A percentile compares a stretch with the other conserved stretches of the same genome.
Conservation (phyloP, 2,329 filamentous ascomycete genomes). For the Cercospora citrullina region DNA sequence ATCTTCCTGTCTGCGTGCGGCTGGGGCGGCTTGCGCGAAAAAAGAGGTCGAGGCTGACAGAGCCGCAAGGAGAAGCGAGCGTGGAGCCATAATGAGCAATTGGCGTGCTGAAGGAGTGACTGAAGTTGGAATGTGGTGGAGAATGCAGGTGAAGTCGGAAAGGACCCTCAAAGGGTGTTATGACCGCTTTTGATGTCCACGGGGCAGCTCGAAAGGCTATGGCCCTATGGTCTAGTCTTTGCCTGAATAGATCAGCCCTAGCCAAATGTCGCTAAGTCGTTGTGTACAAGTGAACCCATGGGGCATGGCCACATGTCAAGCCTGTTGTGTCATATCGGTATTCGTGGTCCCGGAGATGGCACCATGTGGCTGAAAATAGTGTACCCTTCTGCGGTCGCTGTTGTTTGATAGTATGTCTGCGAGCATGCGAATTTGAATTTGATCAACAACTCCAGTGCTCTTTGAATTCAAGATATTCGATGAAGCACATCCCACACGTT, state of each 20-base stretch:
- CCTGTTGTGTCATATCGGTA: background rate
- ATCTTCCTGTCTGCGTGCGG: background rate
- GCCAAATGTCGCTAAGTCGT: background rate
- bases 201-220: background rate
- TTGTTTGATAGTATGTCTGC: background rate
- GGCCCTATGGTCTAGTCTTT: background rate
- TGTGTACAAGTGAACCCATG: background rate
- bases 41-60: background rate
- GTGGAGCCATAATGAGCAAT: background rate
- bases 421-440: background rate
- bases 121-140: background rate
- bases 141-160: background rate
- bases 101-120: background rate
- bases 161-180: background rate
- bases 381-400: background rate
- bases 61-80: conserved; percentile 1
- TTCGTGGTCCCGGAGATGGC: conserved; percentile 2
- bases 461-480: background rate
- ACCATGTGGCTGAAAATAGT: background rate
- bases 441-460: background rate
- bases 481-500: background rate
- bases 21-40: conserved; percentile 7
- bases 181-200: background rate
- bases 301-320: background rate
- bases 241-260: background rate